A percentile compares a stretch with the other conserved stretches of the same genome.
Evolutionary conservation across 345 rosid species (phyloP).

Genomic region (rapeseed (Brassica napus)): Da-Ae NC_063440.1:11884501-11885000

Average conservation of each 20-base stretch:
- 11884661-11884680: background rate
- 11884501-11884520: slow-evolving; percentile 78
- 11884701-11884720: background rate
- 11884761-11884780: no score
- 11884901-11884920: no score
- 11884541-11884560: background rate
- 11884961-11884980: background rate
- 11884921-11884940: background rate
- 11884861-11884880: no score
- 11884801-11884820: no score
- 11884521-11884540: slow-evolving; percentile 38
- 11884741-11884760: background rate
- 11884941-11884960: background rate
- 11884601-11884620: background rate
- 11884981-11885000: slow-evolving; percentile 41
- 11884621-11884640: background rate
- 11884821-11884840: no score
- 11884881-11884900: no score
- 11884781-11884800: no score
- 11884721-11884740: background rate
- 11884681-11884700: background rate
- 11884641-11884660: background rate
- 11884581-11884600: background rate
- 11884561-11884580: background rate
- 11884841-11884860: no score